Base-by-base conservation (phyloP, 768 basidiomycete species). In the Tricholomella constricta region DNA sequence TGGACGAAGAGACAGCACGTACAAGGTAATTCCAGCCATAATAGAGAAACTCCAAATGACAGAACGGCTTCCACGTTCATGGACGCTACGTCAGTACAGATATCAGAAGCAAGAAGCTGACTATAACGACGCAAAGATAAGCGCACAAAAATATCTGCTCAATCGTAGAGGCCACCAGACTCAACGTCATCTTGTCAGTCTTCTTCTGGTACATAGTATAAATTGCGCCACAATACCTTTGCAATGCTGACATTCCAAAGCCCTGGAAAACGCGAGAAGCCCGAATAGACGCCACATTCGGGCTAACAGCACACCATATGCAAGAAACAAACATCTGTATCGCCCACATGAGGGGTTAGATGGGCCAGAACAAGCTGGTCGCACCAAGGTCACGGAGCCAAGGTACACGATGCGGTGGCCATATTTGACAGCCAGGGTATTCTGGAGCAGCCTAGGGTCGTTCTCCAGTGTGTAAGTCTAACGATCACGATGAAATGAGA, bases 241-340 rank as follows among this genome's bases (percentile, higher is more conserved):
- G 74, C 46, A 74, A 48, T 8, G 72, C 72, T 1, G 73, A 75
- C 75, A 75, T 76, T 27, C 75, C 76, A 58, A 76, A 72, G 4
- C 77, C 77, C 61, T 78, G 76, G 60, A 78, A 78, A 10, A 74
- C 66, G 15, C 77, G 68, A 8, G 76, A 72, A 3, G 72, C 75
- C 17, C 66, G 65, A 38, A 79, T 75, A 2, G 75, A 77, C 0
- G 69, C 55, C 29, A 78, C 66, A 23, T 66, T 72, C 15, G 76
- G 75, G 51, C 74, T 74, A 7, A 69, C 63, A 7, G 74, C 77
- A 52, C 70, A 73, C 76, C 77, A 77, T 36, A 77, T 75, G 45
- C 75, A 75, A 7, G 71, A 69, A 15, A 75, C 62, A 56, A 78
- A 76, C 73, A 77, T 76, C 75, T 76, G n/a, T n/a, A n/a, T n/a